Percentiles rank a stretch among this genome's conserved stretches.
These are phyloP conservation scores for Fusarium longipes DNA, from an alignment of 2,329 filamentous ascomycete species.

Conservation along the genomic window DNA sequence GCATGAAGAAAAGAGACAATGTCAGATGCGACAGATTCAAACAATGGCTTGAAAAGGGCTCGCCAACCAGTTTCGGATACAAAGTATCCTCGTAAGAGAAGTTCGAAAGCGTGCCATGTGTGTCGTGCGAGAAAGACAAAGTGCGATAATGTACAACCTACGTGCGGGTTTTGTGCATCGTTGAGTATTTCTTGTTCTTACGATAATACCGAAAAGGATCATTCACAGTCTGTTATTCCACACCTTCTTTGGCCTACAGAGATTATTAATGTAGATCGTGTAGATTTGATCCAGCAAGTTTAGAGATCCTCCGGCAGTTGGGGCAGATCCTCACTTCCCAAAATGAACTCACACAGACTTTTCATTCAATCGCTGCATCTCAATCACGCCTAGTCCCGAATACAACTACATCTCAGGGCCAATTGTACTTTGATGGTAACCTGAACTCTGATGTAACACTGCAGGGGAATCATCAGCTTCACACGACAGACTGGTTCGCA, in stretches of 20 bases:
- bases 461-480: slow-evolving; percentile 1
- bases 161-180: slow-evolving; percentile 52
- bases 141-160: slow-evolving; percentile 53
- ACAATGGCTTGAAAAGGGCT: slow-evolving; percentile 27
- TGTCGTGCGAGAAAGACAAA: slow-evolving; percentile 53
- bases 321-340: slow-evolving; percentile 39
- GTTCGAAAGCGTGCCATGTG: slow-evolving; percentile 51
- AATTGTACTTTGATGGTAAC: not conserved
- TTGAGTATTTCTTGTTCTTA: slow-evolving; percentile 51
- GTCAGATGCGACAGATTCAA: slow-evolving; percentile 1
- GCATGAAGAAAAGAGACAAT: not conserved
- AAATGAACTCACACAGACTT: slow-evolving; percentile 30
- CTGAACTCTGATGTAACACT: slow-evolving; percentile 1
- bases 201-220: slow-evolving; percentile 43
- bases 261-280: not conserved
- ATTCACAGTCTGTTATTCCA: slow-evolving; percentile 42
- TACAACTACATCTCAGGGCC: not conserved
- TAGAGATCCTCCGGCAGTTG: slow-evolving; percentile 49
- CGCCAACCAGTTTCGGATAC: slow-evolving; percentile 32
- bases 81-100: slow-evolving; percentile 49
- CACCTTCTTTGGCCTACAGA: rapidly evolving
- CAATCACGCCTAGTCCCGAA: not conserved
- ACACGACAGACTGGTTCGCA: slow-evolving; percentile 9
- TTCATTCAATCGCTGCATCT: slow-evolving; percentile 27
- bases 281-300: slow-evolving; percentile 53